Conservation (phyloP, 306 rosid species). For the Medicago arabica region DNA sequence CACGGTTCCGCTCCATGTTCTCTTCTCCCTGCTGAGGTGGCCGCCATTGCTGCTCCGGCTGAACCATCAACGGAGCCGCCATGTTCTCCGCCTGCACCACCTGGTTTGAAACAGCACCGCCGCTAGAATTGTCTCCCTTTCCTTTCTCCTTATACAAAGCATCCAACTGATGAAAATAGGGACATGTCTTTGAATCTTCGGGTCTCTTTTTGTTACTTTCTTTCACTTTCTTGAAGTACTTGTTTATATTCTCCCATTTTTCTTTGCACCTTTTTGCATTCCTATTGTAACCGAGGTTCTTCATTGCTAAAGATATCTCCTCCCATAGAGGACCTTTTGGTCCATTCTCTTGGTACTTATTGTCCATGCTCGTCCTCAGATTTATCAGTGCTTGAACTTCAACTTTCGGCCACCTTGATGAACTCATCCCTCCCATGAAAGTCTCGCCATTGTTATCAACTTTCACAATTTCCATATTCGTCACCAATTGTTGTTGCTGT, state of each 20-base stretch:
- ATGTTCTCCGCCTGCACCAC: constrained; percentile 43
- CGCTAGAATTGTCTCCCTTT: constrained; percentile 35
- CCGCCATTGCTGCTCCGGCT: constrained; percentile 99
- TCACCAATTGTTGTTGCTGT: constrained; percentile 22
- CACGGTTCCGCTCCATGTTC: not conserved
- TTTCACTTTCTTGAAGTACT: constrained; percentile 95
- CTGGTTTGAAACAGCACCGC: not conserved
- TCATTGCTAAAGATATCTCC: constrained; percentile 79
- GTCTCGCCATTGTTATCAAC: constrained; percentile 41
- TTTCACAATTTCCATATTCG: constrained; percentile 47
- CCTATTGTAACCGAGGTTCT: constrained; percentile 70
- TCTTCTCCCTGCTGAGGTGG: constrained; percentile 64
- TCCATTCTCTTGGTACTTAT: constrained; percentile 77
- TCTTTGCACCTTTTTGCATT: constrained; percentile 89
- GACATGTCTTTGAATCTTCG: constrained; percentile 92
- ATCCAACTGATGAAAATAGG: constrained; percentile 79
- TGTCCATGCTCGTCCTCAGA: constrained; percentile 62
- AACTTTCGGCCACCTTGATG: constrained; percentile 90
- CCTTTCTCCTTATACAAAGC: constrained; percentile 66
- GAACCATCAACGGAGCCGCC: constrained; percentile 74
- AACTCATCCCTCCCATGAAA: constrained; percentile 29
- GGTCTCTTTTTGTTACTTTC: constrained; percentile 83
- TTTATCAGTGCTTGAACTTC: constrained; percentile 82
- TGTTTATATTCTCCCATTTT: constrained; percentile 99
- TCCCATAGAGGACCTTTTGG: constrained; percentile 96